phyloP scores from a whole-genome alignment of 148 eudicot genomes.

The Rhododendron vialii region DNA sequence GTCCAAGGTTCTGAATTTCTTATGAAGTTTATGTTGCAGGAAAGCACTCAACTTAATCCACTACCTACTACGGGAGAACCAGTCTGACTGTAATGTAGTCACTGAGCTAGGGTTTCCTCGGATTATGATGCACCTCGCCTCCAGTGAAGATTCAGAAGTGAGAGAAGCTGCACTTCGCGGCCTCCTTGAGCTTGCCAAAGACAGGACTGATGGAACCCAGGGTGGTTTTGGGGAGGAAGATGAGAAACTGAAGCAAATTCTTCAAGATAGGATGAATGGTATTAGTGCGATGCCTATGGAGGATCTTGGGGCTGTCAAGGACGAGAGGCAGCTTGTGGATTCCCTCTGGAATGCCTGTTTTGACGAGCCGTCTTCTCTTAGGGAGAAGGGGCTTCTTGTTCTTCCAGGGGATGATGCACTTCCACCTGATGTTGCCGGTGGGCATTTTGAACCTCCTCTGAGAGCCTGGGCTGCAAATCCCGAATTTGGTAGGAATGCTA shows the following conservation, averaged over 20 bases:
- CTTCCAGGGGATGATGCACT: constrained; percentile 76
- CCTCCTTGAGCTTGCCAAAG: constrained; percentile 61
- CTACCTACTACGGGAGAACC: constrained; percentile 65
- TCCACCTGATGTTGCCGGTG: constrained; percentile 83
- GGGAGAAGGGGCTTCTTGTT: constrained; percentile 66
- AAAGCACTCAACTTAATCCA: constrained; percentile 89
- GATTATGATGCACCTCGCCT: constrained; percentile 69
- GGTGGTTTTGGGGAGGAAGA: constrained; percentile 39
- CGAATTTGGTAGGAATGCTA: constrained; percentile 23
- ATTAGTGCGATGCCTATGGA: constrained; percentile 73
- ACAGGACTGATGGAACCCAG: constrained; percentile 20
- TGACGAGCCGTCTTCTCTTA: constrained; percentile 69
- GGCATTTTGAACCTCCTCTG: constrained; percentile 73
- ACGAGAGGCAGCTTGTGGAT: constrained; percentile 81
- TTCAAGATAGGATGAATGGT: constrained; percentile 56
- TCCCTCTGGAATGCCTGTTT: constrained; percentile 64
- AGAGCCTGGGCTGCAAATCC: constrained; percentile 75
- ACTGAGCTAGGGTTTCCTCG: constrained; percentile 82
- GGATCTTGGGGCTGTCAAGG: constrained; percentile 64
- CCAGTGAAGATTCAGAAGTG: constrained; percentile 64
- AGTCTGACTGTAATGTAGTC: constrained; percentile 42
- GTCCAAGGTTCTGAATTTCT: neutral
- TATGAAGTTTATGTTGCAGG: constrained; percentile 42
- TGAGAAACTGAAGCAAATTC: constrained; percentile 61
- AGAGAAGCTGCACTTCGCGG: constrained; percentile 82